Evolutionary conservation across 371 early-diverging fungal genomes (phyloP), one percentile per base, ranked within the genome.

Genomic region (Saksenaea vasiformis): DNA sequence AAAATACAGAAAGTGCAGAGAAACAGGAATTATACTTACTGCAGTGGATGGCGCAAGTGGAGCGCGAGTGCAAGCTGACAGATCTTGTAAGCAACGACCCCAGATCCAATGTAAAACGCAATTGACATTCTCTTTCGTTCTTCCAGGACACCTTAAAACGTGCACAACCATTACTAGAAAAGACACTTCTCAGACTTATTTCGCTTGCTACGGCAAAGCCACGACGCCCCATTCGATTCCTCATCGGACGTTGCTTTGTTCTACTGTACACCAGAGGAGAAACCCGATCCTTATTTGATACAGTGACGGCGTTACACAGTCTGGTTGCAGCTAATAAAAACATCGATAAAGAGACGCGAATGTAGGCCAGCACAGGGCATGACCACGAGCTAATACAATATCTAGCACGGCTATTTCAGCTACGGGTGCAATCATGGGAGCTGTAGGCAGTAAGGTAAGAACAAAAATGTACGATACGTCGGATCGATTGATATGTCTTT

Each of bases 31-130:
- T 91, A 5, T 83, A 85, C 59, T 72, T 92, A 9, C 84, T 93
- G 57, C 93, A 91, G 65, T 94, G 93, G 93, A 80, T 94, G 28
- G 87, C 91, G 0, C 76, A 78, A 36, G 84, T 92, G 24, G 91
- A 91, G 74, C 81, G 87, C 63, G 91, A 90, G 58, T 74, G 81
- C 47, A 84, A 87, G 59, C 71, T 73, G 0, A 73, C 79, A 15
- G 76, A 80, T 39, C 69, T 72, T 61, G 88, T 87, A 83, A 57
- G 76, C 36, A 31, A 38, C 7, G 31, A 31, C 31, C 2, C 31
- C 14, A 14, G 31, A 35, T 14, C 57, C 3, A 54, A 19, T 17
- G 3, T 58, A 14, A 11, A 22, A 41, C 37, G 28, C 4, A 4
- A 13, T 43, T 10, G 51, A 37, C 9, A 34, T 28, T 15, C 13